These are phyloP conservation scores for Trapa bicornis DNA, from an alignment of 345 rosid genomes.

Conservation along the genomic window DNA sequence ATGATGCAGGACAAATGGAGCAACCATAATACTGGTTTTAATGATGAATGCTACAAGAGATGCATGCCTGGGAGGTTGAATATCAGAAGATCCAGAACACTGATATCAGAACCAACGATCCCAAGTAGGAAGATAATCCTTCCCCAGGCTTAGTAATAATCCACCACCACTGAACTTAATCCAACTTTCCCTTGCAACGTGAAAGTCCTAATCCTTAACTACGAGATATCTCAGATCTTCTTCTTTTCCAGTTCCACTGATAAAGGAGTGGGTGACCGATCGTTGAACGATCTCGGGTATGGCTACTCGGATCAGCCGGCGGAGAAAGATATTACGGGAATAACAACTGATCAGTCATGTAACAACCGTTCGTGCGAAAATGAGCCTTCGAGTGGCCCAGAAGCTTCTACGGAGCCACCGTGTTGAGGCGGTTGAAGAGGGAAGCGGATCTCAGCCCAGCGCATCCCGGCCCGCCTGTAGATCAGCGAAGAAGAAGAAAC, in stretches of 20 bases:
- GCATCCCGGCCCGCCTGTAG: no score
- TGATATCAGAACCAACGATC: not conserved
- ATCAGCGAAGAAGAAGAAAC: no score
- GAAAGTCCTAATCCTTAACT: not conserved
- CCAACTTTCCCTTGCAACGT: not conserved
- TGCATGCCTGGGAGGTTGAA: not conserved
- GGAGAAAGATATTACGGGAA: not conserved
- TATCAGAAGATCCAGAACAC: not conserved
- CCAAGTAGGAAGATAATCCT: not conserved
- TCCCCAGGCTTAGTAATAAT: no score
- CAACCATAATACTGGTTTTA: not conserved
- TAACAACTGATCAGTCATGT: not conserved
- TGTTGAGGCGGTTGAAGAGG: not conserved
- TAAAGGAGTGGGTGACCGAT: not conserved
- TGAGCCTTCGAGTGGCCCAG: not conserved
- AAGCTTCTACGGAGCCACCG: not conserved
- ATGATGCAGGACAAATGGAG: not conserved
- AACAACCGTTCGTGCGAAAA: not conserved
- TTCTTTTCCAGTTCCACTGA: not conserved
- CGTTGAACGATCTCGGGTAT: not conserved
- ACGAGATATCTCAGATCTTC: not conserved
- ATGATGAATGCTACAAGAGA: not conserved
- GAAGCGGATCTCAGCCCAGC: not conserved
- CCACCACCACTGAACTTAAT: not conserved
- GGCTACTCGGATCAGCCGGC: not conserved